A percentile compares a stretch with the other conserved stretches of the same genome.
Conservation (phyloP, 2,329 filamentous ascomycete genomes). For the Seiridium unicorne region DNA sequence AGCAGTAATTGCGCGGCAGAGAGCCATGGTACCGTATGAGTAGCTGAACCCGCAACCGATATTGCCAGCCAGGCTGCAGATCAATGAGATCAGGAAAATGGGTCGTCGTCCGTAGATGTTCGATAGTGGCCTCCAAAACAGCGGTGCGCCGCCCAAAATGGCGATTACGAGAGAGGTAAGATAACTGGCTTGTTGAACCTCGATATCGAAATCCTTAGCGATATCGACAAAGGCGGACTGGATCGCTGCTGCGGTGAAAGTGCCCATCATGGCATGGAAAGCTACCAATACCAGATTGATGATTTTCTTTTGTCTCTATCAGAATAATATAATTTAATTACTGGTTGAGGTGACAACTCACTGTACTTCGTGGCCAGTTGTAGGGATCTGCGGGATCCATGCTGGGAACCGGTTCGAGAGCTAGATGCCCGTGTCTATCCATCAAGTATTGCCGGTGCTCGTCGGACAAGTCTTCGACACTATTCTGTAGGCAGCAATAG, state of each 20-base stretch:
- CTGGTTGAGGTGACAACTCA: slow-evolving; percentile 14
- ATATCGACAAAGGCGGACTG: slow-evolving; percentile 54
- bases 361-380: slow-evolving; percentile 54
- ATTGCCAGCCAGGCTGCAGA: slow-evolving; percentile 47
- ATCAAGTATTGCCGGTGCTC: slow-evolving; percentile 50
- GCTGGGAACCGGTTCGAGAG: slow-evolving; percentile 51
- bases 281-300: slow-evolving; percentile 52
- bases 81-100: slow-evolving; percentile 49
- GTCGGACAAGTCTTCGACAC: slow-evolving; percentile 29
- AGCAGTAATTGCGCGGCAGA: slow-evolving; percentile 49
- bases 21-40: slow-evolving; percentile 46
- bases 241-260: slow-evolving; percentile 53
- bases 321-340: not conserved
- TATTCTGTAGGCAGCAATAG: not conserved
- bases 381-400: slow-evolving; percentile 51
- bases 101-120: slow-evolving; percentile 53
- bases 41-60: slow-evolving; percentile 50
- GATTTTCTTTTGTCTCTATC: slow-evolving; percentile 38
- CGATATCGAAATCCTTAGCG: slow-evolving; percentile 45
- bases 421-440: slow-evolving; percentile 49
- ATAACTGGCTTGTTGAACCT: slow-evolving; percentile 48
- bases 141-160: slow-evolving; percentile 49
- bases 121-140: slow-evolving; percentile 57
- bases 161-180: slow-evolving; percentile 55
- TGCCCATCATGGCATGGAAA: slow-evolving; percentile 56